Conservation (phyloP, 176 grass and related monocot species). For the Oryza brachyantha region DNA sequence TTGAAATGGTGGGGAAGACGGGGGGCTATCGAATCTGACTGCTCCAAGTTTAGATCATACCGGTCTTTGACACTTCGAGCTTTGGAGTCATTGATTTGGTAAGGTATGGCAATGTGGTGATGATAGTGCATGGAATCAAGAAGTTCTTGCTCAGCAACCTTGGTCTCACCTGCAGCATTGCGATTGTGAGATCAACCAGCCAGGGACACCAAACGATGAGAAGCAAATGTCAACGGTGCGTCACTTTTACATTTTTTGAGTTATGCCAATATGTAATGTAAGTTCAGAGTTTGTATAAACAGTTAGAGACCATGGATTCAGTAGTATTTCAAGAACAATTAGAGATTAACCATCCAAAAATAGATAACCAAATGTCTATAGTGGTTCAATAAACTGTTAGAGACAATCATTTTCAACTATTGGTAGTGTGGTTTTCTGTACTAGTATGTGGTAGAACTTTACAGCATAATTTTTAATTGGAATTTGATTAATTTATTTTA, state of each 20-base stretch:
- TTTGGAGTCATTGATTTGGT: neutral
- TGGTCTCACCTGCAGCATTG: rapidly evolving
- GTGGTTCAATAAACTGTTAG: too few relatives aligned
- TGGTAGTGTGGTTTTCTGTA: neutral
- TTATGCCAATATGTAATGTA: neutral
- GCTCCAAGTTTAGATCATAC: neutral
- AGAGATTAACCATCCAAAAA: neutral
- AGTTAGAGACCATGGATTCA: neutral
- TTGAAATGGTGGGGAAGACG: too few relatives aligned
- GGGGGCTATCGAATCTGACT: neutral
- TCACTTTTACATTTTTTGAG: neutral
- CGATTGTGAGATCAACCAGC: neutral
- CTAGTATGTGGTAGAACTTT: neutral
- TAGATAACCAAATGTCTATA: neutral
- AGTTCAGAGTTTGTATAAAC: neutral
- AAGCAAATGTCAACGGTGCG: neutral
- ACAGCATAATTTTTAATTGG: neutral
- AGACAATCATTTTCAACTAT: neutral
- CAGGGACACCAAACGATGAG: neutral
- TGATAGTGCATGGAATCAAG: neutral
- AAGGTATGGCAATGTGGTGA: neutral
- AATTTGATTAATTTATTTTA: neutral
- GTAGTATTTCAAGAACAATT: neutral
- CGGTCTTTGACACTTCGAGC: neutral
- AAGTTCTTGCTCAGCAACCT: neutral